A percentile compares a stretch with the other conserved stretches of the same genome.
These are phyloP conservation scores for Ceratocystis harringtonii DNA, from an alignment of 2,329 filamentous ascomycete species.

Conservation along the genomic window DNA sequence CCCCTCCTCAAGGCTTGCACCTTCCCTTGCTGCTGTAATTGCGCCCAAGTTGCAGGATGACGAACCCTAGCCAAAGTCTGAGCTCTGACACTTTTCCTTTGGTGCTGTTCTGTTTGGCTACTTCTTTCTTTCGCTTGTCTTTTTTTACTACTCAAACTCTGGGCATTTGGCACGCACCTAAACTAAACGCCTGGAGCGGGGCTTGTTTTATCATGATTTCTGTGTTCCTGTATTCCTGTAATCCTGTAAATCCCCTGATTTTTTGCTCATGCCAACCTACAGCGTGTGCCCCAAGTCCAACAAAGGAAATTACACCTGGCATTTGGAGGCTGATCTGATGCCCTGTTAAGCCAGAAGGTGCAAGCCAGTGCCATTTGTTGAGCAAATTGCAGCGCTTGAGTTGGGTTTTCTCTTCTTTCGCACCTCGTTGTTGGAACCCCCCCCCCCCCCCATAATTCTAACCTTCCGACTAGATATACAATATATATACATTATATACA, in stretches of 20 bases:
- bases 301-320: neutral
- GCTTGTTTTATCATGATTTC: constrained; percentile 5
- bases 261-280: neutral
- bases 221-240: constrained; percentile 1
- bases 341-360: neutral
- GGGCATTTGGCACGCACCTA: neutral
- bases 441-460: no score
- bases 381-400: neutral
- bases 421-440: no score
- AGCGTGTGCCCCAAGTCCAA: neutral
- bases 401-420: no score
- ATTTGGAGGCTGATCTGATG: neutral
- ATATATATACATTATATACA: no score
- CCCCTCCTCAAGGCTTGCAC: neutral
- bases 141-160: neutral
- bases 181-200: neutral
- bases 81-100: neutral
- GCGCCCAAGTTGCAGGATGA: neutral
- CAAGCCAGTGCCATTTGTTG: neutral
- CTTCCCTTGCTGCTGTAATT: neutral
- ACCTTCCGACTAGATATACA: no score
- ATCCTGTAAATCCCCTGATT: constrained; percentile 1
- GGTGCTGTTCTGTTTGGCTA: neutral
- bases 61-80: neutral
- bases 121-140: neutral